Percentiles rank a stretch among this genome's conserved stretches.
Evolutionary conservation across 78 protist species (phyloP).

Genomic region (Andalucia godoyi): DNA sequence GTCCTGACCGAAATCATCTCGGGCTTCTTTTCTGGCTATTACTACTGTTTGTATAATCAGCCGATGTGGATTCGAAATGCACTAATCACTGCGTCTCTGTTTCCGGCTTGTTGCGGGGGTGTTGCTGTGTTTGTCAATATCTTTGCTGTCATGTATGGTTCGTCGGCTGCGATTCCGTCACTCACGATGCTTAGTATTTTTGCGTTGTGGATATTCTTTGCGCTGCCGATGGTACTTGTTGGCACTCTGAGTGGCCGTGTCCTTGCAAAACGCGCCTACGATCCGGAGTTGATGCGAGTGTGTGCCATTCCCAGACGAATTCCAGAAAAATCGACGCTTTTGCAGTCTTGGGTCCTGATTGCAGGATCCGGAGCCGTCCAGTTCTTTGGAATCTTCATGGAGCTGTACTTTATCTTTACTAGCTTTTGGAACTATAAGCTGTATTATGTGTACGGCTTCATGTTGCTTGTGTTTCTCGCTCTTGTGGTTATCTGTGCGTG

Average conservation of each 20-base stretch:
- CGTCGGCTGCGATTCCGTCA: slow-evolving; percentile 25
- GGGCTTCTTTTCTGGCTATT: slow-evolving; percentile 30
- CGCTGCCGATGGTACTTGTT: slow-evolving; percentile 60
- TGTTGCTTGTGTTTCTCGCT: slow-evolving; percentile 57
- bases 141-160: slow-evolving; percentile 39
- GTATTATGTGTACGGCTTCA: slow-evolving; percentile 84
- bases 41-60: too few relatives aligned
- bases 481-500: slow-evolving; percentile 63
- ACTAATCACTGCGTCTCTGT: slow-evolving; percentile 31
- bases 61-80: slow-evolving; percentile 65
- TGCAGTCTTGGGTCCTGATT: background rate
- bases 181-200: background rate
- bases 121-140: slow-evolving; percentile 33
- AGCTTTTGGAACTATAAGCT: slow-evolving; percentile 88
- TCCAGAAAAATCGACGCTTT: slow-evolving; percentile 49
- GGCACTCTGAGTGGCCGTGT: slow-evolving; percentile 73
- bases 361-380: slow-evolving; percentile 55
- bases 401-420: slow-evolving; percentile 82
- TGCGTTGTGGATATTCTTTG: slow-evolving; percentile 48
- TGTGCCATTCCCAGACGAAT: slow-evolving; percentile 44
- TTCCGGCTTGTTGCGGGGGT: slow-evolving; percentile 9
- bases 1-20: slow-evolving; percentile 33
- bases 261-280: background rate
- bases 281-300: background rate
- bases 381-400: slow-evolving; percentile 88